These are phyloP conservation scores for Arthromyces matolae DNA, from an alignment of 768 basidiomycete species.

Conservation along the genomic window DNA sequence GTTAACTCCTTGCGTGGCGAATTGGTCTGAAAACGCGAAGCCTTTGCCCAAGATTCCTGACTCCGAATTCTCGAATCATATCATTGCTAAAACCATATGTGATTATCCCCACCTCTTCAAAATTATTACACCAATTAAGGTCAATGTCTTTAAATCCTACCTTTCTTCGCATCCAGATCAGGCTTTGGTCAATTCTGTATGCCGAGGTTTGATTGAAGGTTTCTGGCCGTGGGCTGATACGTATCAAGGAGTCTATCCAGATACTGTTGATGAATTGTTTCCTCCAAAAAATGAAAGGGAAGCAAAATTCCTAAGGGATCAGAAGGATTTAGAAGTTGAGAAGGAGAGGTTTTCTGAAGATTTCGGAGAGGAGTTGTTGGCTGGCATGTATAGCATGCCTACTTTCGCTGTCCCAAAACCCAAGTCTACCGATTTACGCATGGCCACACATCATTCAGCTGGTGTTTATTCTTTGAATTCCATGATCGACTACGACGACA, in stretches of 20 bases:
- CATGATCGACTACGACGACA: constrained; percentile 1
- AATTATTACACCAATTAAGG: constrained; percentile 2
- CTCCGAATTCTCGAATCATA: neutral
- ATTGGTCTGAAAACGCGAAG: neutral
- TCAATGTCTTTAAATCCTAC: neutral
- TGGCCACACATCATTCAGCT: neutral
- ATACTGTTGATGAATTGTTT: neutral
- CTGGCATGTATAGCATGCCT: constrained; percentile 3
- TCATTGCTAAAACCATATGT: neutral
- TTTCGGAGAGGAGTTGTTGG: neutral
- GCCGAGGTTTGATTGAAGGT: constrained; percentile 5
- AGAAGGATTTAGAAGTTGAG: constrained; percentile 1
- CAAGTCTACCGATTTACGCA: neutral
- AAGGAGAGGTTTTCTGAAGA: constrained; percentile 2
- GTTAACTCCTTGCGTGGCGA: neutral
- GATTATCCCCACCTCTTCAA: neutral
- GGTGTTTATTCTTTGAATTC: constrained; percentile 5
- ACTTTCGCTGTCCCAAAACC: neutral
- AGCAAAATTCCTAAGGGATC: neutral
- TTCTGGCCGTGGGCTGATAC: constrained; percentile 4
- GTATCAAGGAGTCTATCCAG: neutral
- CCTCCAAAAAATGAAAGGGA: neutral
- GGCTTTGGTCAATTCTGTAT: constrained; percentile 2
- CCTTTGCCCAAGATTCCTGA: neutral
- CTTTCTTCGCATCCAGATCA: neutral